Conservation (phyloP, 768 basidiomycete genomes). For the Xerocomellus chrysenteron region DNA sequence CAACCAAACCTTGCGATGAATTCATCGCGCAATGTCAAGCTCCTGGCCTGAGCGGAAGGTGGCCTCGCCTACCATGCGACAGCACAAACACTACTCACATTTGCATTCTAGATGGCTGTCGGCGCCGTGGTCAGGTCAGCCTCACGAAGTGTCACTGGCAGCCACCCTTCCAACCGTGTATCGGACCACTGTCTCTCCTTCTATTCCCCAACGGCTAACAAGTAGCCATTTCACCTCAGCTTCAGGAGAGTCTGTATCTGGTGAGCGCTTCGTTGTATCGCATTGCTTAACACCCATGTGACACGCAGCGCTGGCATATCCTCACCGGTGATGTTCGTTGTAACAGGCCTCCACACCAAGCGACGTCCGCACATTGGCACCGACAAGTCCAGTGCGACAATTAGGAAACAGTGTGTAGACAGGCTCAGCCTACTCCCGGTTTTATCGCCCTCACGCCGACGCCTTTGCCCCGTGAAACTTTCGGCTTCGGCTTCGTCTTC, state of each 20-base stretch:
- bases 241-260: not conserved
- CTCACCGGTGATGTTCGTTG: slow-evolving; percentile 21
- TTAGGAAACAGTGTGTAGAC: not conserved
- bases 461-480: not conserved
- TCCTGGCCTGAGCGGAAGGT: not conserved
- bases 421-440: not conserved
- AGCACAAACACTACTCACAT: too few species aligned
- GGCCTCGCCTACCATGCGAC: too few species aligned
- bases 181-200: not conserved
- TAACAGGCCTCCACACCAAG: slow-evolving; percentile 23
- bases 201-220: not conserved
- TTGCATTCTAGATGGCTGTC: not conserved
- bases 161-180: slow-evolving; percentile 6
- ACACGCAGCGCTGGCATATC: slow-evolving; percentile 11
- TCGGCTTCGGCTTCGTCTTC: not conserved
- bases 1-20: too few species aligned
- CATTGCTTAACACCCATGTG: slow-evolving; percentile 13
- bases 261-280: slow-evolving; percentile 11
- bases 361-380: slow-evolving; percentile 7
- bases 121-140: slow-evolving; percentile 9
- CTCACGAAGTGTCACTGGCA: slow-evolving; percentile 16
- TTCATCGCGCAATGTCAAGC: too few species aligned
- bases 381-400: not conserved
- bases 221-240: not conserved
- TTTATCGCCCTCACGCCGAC: not conserved